These are phyloP conservation scores for Cladosporium sp. DNA, from an alignment of 2,329 filamentous ascomycete species.

Conservation along the genomic window DNA sequence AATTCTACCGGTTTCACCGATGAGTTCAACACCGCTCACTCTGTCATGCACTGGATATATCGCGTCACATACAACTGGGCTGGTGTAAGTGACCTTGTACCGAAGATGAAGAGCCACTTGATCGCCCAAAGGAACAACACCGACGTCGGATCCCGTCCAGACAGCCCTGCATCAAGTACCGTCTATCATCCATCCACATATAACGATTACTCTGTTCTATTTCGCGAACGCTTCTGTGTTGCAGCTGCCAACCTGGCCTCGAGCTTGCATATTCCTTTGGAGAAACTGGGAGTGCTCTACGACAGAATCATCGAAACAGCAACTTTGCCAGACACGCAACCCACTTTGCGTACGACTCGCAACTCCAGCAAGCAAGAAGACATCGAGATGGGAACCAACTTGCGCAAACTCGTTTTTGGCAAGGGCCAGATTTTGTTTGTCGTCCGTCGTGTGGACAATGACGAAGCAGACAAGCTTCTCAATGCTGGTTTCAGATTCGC, in stretches of 20 bases:
- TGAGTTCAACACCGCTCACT: slow-evolving; percentile 69
- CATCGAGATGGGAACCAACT: slow-evolving; percentile 34
- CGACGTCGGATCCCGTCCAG: slow-evolving; percentile 26
- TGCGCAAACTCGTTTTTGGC: slow-evolving; percentile 44
- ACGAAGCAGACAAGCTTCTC: slow-evolving; percentile 60
- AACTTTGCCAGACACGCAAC: slow-evolving; percentile 15
- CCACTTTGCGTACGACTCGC: neutral
- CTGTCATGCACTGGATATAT: slow-evolving; percentile 84
- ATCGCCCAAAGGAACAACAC: slow-evolving; percentile 36
- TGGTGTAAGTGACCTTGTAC: slow-evolving; percentile 61
- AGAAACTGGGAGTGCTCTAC: slow-evolving; percentile 33
- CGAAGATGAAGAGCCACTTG: slow-evolving; percentile 69
- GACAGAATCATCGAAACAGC: slow-evolving; percentile 35
- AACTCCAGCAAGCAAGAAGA: slow-evolving; percentile 27
- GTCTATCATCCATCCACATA: slow-evolving; percentile 53
- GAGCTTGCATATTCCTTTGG: slow-evolving; percentile 44
- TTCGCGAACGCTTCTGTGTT: slow-evolving; percentile 78
- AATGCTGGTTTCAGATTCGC: slow-evolving; percentile 76
- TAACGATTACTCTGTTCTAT: slow-evolving; percentile 67
- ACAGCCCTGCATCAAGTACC: slow-evolving; percentile 27
- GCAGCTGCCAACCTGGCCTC: slow-evolving; percentile 70
- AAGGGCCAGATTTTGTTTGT: slow-evolving; percentile 78
- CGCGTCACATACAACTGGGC: slow-evolving; percentile 74
- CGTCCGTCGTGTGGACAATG: slow-evolving; percentile 57
- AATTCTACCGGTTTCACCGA: slow-evolving; percentile 62